A percentile compares a stretch with the other conserved stretches of the same genome.
Evolutionary conservation across 1,284 basidiomycete species (phyloP).

Genomic region (Grifola frondosa): DNA sequence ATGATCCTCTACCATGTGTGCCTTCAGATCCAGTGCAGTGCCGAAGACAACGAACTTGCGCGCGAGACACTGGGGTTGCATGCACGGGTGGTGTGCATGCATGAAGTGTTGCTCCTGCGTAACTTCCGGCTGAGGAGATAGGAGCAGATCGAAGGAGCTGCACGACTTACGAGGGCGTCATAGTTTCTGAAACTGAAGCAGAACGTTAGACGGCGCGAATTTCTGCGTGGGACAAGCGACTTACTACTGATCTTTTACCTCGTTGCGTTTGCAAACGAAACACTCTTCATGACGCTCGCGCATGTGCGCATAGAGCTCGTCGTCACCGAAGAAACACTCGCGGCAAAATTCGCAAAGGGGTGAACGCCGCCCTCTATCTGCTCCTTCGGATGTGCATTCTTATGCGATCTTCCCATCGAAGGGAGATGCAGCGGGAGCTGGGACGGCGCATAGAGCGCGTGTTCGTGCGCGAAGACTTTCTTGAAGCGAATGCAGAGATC

Average conservation of each 20-base stretch:
- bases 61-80: conserved; percentile 71
- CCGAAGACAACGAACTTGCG: conserved; percentile 96
- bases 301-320: conserved; percentile 95
- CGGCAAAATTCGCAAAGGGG: conserved; percentile 91
- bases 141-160: not conserved
- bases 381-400: conserved; percentile 43
- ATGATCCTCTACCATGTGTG: conserved; percentile 88
- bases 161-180: conserved; percentile 57
- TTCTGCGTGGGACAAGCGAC: conserved; percentile 31
- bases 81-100: conserved; percentile 76
- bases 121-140: not conserved
- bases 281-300: conserved; percentile 95
- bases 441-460: conserved; percentile 77
- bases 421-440: conserved; percentile 80
- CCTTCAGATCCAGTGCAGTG: conserved; percentile 86
- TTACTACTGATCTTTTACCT: conserved; percentile 83
- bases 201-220: conserved; percentile 3
- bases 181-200: conserved; percentile 75
- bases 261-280: conserved; percentile 87
- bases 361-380: conserved; percentile 71
- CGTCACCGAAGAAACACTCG: conserved; percentile 87
- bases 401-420: conserved; percentile 57
- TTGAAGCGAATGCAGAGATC: conserved; percentile 89
- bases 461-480: conserved; percentile 97
- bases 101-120: conserved; percentile 70